Evolutionary conservation across 225 moss, liverwort and hornwort genomes (phyloP).

Genomic region (Sphagnum tenellum): DNA sequence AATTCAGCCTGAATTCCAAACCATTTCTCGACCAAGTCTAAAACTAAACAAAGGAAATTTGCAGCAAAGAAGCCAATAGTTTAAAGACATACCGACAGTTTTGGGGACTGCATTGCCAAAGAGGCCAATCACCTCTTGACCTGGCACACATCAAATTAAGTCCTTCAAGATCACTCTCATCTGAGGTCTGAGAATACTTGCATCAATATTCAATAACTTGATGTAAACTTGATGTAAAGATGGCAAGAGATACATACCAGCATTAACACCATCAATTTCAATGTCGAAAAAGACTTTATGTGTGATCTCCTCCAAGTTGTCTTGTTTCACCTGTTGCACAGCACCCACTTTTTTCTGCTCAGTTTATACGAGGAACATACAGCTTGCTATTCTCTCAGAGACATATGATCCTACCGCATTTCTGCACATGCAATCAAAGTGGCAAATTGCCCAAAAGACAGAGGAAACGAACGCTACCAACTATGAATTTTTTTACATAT

Average conservation of each 20-base stretch:
- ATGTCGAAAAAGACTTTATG: conserved; percentile 75
- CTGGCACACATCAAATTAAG: conserved; percentile 4
- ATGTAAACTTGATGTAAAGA: too few species aligned
- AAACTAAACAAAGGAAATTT: too few species aligned
- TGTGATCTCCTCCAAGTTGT: conserved; percentile 52
- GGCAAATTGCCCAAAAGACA: too few species aligned
- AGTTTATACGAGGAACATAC: not conserved
- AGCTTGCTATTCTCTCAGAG: not conserved
- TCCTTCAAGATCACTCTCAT: not conserved
- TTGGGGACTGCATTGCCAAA: conserved; percentile 67
- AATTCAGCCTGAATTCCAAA: too few species aligned
- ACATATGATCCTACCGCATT: too few species aligned
- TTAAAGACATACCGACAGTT: conserved; percentile 44
- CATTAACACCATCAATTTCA: conserved; percentile 48
- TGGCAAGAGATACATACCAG: conserved; percentile 8
- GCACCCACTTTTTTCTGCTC: not conserved
- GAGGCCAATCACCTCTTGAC: conserved; percentile 69
- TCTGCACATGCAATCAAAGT: too few species aligned
- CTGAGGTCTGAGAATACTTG: not conserved
- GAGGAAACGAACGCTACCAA: not conserved
- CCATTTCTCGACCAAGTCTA: too few species aligned
- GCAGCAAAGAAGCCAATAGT: not conserved
- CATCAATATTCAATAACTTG: not conserved
- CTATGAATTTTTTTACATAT: too few species aligned
- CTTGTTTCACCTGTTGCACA: conserved; percentile 41